Base-by-base conservation (phyloP, 495 filamentous ascomycete genomes). In the Penicillium riverlandense region DNA sequence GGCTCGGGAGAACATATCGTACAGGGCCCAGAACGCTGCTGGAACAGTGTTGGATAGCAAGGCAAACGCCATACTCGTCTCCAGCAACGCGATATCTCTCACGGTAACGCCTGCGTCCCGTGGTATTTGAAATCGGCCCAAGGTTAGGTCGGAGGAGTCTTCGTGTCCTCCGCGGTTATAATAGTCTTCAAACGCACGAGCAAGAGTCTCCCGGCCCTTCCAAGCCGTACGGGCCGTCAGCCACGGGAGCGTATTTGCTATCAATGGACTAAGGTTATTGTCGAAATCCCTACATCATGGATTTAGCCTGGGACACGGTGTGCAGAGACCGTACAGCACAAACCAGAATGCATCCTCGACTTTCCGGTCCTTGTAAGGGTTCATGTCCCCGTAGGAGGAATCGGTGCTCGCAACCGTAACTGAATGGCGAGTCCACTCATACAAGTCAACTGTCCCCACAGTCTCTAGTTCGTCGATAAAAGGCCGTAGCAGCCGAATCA, bases 321-420 rank as follows among this genome's bases (percentile, higher is more conserved):
- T 22, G 22, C 4, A 22, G 22, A 22, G 22, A 22, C 6, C 22
- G 22, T 22, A 22, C 2, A 22, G 22, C 22, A 22, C 22, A 22
- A 22, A 77, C 73, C 69, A 74, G 43, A 74, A 78, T 0, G 61
- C 67, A 11, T 74, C 58, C 34, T 48, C 49, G 12, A 74, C 39
- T 1, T 41, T 46, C 39, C 47, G 31, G n/a, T 72, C 56, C 29
- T 63, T 55, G 45, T 66, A 78, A 8, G 74, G 76, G 47, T 77
- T 78, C 45, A 61, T 34, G 1, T 65, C 66, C 0, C 77, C 75
- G 48, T 78, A 80, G 0, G 67, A 59, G 6, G 71, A 52, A 11
- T 67, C 54, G 0, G 72, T 76, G n/a, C 69, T 75, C 3, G 75
- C 74, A 22, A 56, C 48, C 1, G 69, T 75, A 8, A 75, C 64